Evolutionary conservation across 805 yeast genomes (phyloP), one percentile per base, ranked within the genome.

Genomic region (Blastobotrys attinorum): DNA sequence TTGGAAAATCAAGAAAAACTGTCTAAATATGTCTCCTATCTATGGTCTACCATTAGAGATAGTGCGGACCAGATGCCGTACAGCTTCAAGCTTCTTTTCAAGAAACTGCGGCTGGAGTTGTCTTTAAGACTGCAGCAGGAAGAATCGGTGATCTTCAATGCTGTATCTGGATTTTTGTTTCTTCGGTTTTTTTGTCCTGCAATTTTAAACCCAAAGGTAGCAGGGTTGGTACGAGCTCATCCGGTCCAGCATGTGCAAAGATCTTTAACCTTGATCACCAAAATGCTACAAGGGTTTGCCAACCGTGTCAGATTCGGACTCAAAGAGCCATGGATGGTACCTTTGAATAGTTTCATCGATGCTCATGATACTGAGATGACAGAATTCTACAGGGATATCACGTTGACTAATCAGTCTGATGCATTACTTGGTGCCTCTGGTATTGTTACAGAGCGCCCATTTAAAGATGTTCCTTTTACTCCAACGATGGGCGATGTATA

Each of bases 111-210:
- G 44, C 34, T 57, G 45, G 31, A 58, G 38, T 23, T 43, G 31
- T 22, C 44, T 15, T 18, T 22, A 22, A 21, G 31, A n/a, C 39
- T 43, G 8, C 22, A 39, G 13, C 47, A 46, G 37, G 54, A 46
- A 37, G 45, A 43, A 23, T 39, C 43, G 37, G 45, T 47, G 15
- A 73, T 87, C 0, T 66, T 82, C 46, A 82, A 88, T 56, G 83
- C 95, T 40, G 65, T 89, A 25, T 75, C 92, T 17, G 88, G 96
- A 0, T 84, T 92, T 55, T 65, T 90, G 10, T 92, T 90, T 59
- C 64, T 90, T 47, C 68, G 96, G 47, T 85, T 81, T 61, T 75
- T 88, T 50, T 88, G 96, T 55, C 97, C 98, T 0, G 95, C 96
- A 0, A 75, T 90, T 22, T 64, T 92, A 57, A 89, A 87, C 55